phyloP scores from a whole-genome alignment of 116 monocot genomes.

The Zostera marina region DNA sequence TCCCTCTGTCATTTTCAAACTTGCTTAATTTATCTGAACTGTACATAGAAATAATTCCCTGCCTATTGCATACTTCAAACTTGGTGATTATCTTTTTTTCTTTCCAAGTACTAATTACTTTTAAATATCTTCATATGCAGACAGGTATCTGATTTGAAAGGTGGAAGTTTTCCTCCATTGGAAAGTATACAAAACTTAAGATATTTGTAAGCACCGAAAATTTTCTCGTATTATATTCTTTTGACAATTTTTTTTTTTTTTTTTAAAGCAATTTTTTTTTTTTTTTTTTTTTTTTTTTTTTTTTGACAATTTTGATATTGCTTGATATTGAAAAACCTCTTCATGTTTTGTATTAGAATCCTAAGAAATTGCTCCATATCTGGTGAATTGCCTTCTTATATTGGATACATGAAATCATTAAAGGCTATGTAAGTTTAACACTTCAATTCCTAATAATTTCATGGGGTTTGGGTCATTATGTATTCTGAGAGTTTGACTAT shows the following conservation, averaged over 20 bases:
- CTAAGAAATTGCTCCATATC: constrained; percentile 7
- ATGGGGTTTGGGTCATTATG: too few species aligned
- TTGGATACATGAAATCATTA: constrained; percentile 21
- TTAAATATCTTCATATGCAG: constrained; percentile 6
- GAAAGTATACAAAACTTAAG: not conserved
- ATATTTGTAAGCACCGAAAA: constrained; percentile 1
- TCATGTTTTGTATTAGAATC: not conserved
- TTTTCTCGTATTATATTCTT: not conserved
- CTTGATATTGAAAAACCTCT: not conserved
- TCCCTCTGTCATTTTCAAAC: constrained; percentile 1
- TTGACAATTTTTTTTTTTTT: not conserved
- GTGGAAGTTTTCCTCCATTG: constrained; percentile 11
- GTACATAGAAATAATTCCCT: not conserved
- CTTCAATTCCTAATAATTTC: too few species aligned
- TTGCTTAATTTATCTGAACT: constrained; percentile 4
- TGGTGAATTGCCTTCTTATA: not conserved
- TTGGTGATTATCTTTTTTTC: not conserved
- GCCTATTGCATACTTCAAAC: not conserved
- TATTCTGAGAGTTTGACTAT: too few species aligned
- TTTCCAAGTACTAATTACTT: not conserved
- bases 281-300: too few species aligned
- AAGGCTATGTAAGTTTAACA: constrained; percentile 28
- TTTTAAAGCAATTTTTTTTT: too few species aligned
- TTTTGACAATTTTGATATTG: not conserved
- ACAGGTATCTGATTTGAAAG: constrained; percentile 17